Evolutionary conservation across 2,329 filamentous ascomycete species (phyloP).

Genomic region (Stachybotrys chartarum): DNA sequence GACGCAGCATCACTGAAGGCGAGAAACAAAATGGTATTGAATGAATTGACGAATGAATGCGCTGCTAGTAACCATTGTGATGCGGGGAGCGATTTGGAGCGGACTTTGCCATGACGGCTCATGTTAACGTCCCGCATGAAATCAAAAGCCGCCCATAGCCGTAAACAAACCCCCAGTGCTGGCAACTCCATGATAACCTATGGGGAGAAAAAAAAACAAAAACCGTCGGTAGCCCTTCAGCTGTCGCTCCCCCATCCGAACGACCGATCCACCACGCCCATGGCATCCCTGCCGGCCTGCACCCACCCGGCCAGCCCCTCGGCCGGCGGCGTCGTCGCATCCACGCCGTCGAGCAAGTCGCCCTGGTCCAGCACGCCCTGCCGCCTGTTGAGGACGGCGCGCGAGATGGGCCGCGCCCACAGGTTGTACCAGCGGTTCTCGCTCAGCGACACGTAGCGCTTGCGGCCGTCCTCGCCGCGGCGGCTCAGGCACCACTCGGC

Average conservation of each 20-base stretch:
- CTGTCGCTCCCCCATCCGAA: slow-evolving; percentile 41
- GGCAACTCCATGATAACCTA: background rate
- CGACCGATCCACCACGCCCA: slow-evolving; percentile 45
- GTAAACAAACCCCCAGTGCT: too few relatives aligned
- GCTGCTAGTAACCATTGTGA: too few relatives aligned
- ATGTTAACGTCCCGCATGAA: too few relatives aligned
- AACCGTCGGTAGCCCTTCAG: background rate
- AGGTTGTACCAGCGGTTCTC: slow-evolving; percentile 56
- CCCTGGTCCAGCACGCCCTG: slow-evolving; percentile 49
- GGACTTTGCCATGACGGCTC: too few relatives aligned
- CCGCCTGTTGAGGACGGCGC: slow-evolving; percentile 50
- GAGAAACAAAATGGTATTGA: too few relatives aligned
- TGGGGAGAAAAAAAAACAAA: background rate
- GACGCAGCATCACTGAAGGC: too few relatives aligned
- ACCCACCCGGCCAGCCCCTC: slow-evolving; percentile 37
- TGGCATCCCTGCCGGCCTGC: slow-evolving; percentile 40
- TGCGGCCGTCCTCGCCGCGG: slow-evolving; percentile 22
- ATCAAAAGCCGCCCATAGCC: too few relatives aligned
- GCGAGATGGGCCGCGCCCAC: slow-evolving; percentile 54
- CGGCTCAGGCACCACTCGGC: slow-evolving; percentile 46
- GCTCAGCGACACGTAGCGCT: slow-evolving; percentile 44
- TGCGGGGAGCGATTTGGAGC: too few relatives aligned
- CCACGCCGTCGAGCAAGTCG: slow-evolving; percentile 39
- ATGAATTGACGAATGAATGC: too few relatives aligned
- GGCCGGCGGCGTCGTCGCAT: slow-evolving; percentile 21